phyloP scores from a whole-genome alignment of 2,329 filamentous ascomycete species.

The Teratosphaeria viscida region DNA sequence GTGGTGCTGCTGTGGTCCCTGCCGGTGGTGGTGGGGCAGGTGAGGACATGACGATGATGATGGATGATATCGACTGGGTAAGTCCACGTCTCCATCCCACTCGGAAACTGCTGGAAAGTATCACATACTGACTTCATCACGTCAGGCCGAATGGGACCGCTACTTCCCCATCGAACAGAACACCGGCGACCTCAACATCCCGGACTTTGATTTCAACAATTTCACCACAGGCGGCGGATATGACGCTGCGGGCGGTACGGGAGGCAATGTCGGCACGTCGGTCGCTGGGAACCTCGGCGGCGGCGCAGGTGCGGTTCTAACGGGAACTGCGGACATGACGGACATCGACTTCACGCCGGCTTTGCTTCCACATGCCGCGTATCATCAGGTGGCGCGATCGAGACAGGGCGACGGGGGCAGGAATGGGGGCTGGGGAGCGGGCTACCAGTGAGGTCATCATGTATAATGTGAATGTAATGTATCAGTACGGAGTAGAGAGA shows the following conservation, averaged over 20 bases:
- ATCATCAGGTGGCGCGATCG: neutral
- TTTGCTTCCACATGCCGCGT: constrained; percentile 1
- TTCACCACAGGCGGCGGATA: constrained; percentile 20
- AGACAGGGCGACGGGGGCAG: neutral
- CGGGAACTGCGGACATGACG: constrained; percentile 4
- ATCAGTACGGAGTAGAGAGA: neutral
- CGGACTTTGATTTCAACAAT: constrained; percentile 24
- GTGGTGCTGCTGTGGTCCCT: neutral
- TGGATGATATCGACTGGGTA: constrained; percentile 57
- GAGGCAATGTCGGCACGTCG: neutral
- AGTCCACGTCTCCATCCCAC: constrained; percentile 22
- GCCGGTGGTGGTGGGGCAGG: constrained; percentile 4
- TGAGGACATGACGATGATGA: constrained; percentile 21
- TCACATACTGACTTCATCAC: neutral
- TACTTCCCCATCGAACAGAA: constrained; percentile 31
- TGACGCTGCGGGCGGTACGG: neutral
- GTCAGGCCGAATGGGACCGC: constrained; percentile 37
- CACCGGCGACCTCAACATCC: constrained; percentile 24
- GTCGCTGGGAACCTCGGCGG: no score
- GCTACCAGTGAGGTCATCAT: neutral
- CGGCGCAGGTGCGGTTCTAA: no score
- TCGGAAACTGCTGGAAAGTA: neutral
- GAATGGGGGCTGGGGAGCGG: neutral
- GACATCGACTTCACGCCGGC: constrained; percentile 11
- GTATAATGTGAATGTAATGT: neutral